Evolutionary conservation across 2,329 filamentous ascomycete species (phyloP), one percentile per base, ranked within the genome.

Genomic region (Claviceps sp.): DNA sequence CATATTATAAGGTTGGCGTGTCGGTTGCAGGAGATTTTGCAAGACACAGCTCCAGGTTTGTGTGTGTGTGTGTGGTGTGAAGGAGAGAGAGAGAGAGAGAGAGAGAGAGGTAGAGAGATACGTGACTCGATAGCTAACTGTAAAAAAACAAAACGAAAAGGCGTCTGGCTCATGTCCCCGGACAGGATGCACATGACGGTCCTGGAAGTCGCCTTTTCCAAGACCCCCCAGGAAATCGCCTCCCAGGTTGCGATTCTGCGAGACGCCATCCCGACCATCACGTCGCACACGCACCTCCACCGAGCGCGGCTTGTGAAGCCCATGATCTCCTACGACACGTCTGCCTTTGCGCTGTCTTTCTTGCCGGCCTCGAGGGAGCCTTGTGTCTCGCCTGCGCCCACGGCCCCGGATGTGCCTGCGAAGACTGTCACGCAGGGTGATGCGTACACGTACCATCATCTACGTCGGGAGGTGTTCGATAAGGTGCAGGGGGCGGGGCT

Each of bases 271-370:
- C 70, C 76, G 7, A 62, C 69, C 9, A 78, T 95, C 56, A 78
- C 80, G 5, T 78, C 83, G 61, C 82, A 84, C 62, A 82, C 86
- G 0, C 75, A 77, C 60, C 64, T 69, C 4, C 83, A 89, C 63
- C 82, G 85, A 45, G 72, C 86, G 1, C 80, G 87, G 11, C 79
- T 96, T 3, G 79, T 94, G 54, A 93, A 86, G 65, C 91, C 91
- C 1, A 75, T 85, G 64, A 66, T 97, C 45, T 88, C 86, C 23
- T 95, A 86, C 62, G 91, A 97, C 64, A 78, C 86, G 1, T 83
- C 88, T 5, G 91, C 89, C 16, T 74, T 96, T 51, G 91, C 91
- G 1, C 69, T 97, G 37, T 93, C 86, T 26, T 96, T 94, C 66
- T 71, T 96, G 1, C 90, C 91, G 0, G 88, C 87, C 0, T 76